Conservation (phyloP, 2,329 filamentous ascomycete genomes). For the Myriangium duriaei region DNA sequence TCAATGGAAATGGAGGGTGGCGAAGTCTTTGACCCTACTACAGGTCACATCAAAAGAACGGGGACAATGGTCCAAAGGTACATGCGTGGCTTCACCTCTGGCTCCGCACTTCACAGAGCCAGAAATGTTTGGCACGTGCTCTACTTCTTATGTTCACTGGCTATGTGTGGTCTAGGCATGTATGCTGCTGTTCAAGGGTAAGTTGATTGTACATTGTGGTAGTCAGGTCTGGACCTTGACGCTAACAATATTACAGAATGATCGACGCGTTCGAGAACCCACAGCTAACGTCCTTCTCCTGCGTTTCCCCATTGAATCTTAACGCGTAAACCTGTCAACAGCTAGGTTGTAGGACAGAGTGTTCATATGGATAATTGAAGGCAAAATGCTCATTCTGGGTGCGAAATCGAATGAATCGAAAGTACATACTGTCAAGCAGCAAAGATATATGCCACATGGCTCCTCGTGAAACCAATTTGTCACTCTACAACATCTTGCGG, state of each 20-base stretch:
- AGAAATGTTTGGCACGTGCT: slow-evolving; percentile 24
- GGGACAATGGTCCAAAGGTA: slow-evolving; percentile 8
- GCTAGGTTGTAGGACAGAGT: no score
- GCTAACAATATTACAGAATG: background rate
- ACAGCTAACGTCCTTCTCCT: background rate
- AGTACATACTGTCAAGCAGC: no score
- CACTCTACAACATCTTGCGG: no score
- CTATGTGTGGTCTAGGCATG: background rate
- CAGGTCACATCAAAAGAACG: background rate
- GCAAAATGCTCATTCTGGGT: no score
- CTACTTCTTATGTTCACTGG: slow-evolving; percentile 16
- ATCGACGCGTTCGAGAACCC: background rate
- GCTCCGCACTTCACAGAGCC: background rate
- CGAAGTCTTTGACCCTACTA: slow-evolving; percentile 5
- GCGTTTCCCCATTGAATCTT: background rate
- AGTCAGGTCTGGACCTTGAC: background rate
- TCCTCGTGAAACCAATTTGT: no score
- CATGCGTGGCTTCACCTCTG: slow-evolving; percentile 13
- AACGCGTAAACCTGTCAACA: no score
- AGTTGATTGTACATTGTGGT: background rate
- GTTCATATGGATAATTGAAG: no score
- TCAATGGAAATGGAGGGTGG: slow-evolving; percentile 14
- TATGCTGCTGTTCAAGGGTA: background rate
- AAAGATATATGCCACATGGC: no score
- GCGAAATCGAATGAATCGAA: no score